phyloP scores from a whole-genome alignment of 2,329 filamentous ascomycete species.

The Passalora sequoiae region DNA sequence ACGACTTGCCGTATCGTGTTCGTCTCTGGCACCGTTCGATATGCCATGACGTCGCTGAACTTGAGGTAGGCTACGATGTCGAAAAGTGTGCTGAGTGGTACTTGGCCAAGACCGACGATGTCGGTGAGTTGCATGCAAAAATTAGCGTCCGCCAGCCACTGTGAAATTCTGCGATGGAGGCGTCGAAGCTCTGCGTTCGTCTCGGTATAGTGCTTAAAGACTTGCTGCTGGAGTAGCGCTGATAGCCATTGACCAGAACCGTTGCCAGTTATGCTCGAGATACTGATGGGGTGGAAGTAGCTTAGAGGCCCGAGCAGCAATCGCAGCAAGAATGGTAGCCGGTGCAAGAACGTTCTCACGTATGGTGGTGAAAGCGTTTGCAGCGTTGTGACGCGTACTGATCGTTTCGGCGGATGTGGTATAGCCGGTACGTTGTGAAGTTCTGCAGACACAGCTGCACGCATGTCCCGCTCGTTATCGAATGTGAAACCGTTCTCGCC shows the following conservation, averaged over 20 bases:
- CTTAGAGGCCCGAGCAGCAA: slow-evolving; percentile 46
- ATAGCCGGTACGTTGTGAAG: slow-evolving; percentile 47
- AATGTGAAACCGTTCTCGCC: slow-evolving; percentile 34
- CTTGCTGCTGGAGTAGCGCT: slow-evolving; percentile 42
- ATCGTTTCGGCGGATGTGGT: slow-evolving; percentile 46
- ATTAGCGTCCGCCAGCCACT: slow-evolving; percentile 50
- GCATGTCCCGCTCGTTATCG: slow-evolving; percentile 41
- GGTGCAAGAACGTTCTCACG: slow-evolving; percentile 44
- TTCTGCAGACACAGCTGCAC: slow-evolving; percentile 48
- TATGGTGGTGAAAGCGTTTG: slow-evolving; percentile 40
- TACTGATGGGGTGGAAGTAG: slow-evolving; percentile 50
- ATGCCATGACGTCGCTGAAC: slow-evolving; percentile 47
- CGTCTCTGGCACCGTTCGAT: slow-evolving; percentile 42
- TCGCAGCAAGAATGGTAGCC: slow-evolving; percentile 47
- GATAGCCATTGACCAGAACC: slow-evolving; percentile 50
- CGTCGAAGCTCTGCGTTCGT: slow-evolving; percentile 42
- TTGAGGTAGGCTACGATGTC: slow-evolving; percentile 46
- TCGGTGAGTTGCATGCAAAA: slow-evolving; percentile 48
- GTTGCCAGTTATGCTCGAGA: slow-evolving; percentile 48
- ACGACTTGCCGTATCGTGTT: slow-evolving; percentile 46
- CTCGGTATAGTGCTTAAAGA: slow-evolving; percentile 48
- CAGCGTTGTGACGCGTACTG: slow-evolving; percentile 48
- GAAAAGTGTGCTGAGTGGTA: slow-evolving; percentile 46
- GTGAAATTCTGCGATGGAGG: slow-evolving; percentile 44
- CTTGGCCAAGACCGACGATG: slow-evolving; percentile 43